Conservation (phyloP, 768 basidiomycete species). For the Cytidiella melzeri region DNA sequence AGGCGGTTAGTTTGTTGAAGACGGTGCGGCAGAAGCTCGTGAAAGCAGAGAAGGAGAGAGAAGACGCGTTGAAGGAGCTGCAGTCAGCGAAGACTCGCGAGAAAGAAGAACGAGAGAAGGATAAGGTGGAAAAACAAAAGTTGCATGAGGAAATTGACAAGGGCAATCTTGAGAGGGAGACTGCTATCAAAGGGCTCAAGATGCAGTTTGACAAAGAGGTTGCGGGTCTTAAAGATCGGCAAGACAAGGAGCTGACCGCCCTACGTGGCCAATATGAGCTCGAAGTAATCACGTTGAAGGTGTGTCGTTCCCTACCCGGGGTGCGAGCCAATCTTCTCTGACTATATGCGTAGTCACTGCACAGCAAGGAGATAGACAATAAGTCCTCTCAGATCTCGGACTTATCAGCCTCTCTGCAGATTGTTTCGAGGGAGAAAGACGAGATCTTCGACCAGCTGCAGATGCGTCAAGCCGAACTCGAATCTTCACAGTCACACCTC, state of each 20-base stretch:
- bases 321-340: not conserved
- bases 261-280: conserved; percentile 70
- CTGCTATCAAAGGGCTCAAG: conserved; percentile 50
- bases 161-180: conserved; percentile 57
- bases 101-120: conserved; percentile 48
- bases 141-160: conserved; percentile 61
- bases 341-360: conserved; percentile 43
- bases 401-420: conserved; percentile 67
- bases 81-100: conserved; percentile 46
- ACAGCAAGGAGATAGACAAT: conserved; percentile 58
- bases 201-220: conserved; percentile 72
- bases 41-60: conserved; percentile 90
- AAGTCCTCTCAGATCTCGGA: conserved; percentile 58
- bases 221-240: conserved; percentile 48
- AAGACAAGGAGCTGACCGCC: conserved; percentile 67
- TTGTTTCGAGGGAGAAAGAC: conserved; percentile 69
- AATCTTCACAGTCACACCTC: conserved; percentile 71
- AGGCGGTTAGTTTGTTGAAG: conserved; percentile 88
- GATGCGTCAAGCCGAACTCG: conserved; percentile 82
- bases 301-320: conserved; percentile 23
- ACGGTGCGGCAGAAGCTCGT: conserved; percentile 96
- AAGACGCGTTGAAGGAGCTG: conserved; percentile 64
- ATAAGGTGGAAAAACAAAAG: conserved; percentile 38
- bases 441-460: conserved; percentile 83
- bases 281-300: conserved; percentile 72